Base-by-base conservation (phyloP, 306 rosid genomes). In the Phaseolus lunatus region DNA sequence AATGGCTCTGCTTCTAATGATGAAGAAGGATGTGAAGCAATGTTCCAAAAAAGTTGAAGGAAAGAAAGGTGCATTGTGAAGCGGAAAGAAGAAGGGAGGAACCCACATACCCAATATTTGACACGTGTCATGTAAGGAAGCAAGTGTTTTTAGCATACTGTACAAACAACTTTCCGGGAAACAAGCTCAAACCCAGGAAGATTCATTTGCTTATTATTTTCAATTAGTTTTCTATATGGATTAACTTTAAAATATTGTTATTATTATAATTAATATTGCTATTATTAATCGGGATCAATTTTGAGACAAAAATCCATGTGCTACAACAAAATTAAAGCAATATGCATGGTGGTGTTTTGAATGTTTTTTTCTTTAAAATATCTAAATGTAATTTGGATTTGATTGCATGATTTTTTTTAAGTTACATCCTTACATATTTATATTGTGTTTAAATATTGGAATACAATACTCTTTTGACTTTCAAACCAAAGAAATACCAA, bases 21-120 rank as follows among this genome's bases (percentile, higher is more conserved):
- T 35, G 37, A 35, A 72, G 9, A 18, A 50, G 13, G 31, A 19
- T 33, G 14, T 12, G 24, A 22, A 37, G 1, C 22, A 10, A 49
- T 44, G 35, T 31, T 58, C 12, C n/a, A 22, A 59, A 64, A 49
- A 31, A 11, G 31, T 54, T 23, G 75, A 19, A 61, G 58, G 23
- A 63, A 35, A 53, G 10, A 43, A 12, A 69, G 59, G 68, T 77
- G 82, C 84, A 79, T 66, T 63, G 37, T 68, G 69, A 70, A 76
- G 27, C 62, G 82, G 78, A 29, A 20, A 0, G 35, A 26, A 37
- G 50, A 7, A 73, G 14, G 77, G 48, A 48, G 26, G 33, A 67
- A 35, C 61, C 48, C 12, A 56, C 14, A 19, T 57, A 18, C 16
- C 65, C 5, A 27, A 44, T 12, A 12, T 2, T 20, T 18, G 65